Conservation (phyloP, 495 filamentous ascomycete species). For the Annulohypoxylon stygium region DNA sequence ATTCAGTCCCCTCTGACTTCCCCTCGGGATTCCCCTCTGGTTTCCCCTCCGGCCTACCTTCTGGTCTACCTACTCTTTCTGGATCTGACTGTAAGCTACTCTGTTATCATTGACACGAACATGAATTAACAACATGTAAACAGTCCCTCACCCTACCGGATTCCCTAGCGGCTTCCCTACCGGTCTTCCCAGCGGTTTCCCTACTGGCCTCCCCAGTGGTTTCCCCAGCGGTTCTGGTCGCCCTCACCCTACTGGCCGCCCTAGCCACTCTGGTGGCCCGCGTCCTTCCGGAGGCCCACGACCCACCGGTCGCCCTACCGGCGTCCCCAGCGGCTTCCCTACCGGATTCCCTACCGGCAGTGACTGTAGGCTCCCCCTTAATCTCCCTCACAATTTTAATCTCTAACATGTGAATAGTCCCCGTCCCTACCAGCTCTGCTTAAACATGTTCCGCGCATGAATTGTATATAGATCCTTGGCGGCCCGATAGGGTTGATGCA, state of each 20-base stretch:
- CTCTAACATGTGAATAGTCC: constrained; percentile 19
- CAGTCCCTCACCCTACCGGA: constrained; percentile 28
- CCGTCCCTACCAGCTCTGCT: constrained; percentile 13
- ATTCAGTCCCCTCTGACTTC: constrained; percentile 23
- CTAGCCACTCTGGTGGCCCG: constrained; percentile 14
- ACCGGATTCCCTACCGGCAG: constrained; percentile 8
- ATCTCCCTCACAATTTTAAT: not conserved
- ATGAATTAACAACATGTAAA: constrained; percentile 6
- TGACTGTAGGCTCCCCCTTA: constrained; percentile 9
- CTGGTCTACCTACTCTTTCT: constrained; percentile 24
- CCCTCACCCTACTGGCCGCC: not conserved
- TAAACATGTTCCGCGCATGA: constrained; percentile 4
- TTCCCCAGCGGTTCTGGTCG: constrained; percentile 18
- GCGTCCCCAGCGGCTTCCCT: not conserved
- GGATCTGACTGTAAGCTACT: constrained; percentile 21
- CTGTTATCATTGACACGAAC: not conserved
- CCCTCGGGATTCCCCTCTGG: constrained; percentile 12
- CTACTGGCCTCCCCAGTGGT: constrained; percentile 17
- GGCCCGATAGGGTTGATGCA: constrained; percentile 5
- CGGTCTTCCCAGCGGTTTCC: constrained; percentile 14
- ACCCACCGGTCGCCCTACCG: constrained; percentile 13
- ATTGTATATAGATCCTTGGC: not conserved
- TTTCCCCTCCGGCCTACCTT: constrained; percentile 23
- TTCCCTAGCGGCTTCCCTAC: constrained; percentile 8
- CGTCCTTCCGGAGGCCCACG: constrained; percentile 6